Evolutionary conservation across 352 stramenopile species (phyloP).

Genomic region (Globisporangium splendens): DNA sequence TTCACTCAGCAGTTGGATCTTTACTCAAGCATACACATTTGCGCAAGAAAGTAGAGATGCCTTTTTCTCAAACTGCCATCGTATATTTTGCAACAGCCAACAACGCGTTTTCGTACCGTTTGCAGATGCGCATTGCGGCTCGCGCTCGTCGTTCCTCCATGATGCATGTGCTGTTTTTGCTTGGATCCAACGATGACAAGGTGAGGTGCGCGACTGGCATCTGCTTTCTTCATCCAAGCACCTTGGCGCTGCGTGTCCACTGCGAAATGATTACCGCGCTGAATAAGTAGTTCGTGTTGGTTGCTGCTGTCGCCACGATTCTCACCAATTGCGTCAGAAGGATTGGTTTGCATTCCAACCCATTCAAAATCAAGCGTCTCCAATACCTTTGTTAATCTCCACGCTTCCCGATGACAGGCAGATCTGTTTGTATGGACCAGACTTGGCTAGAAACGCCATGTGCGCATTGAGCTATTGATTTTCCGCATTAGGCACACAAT

Average conservation of each 20-base stretch:
- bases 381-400: constrained; percentile 42
- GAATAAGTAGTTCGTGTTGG: not conserved
- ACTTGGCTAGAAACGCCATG: constrained; percentile 45
- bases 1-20: constrained; percentile 63
- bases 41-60: too few relatives aligned
- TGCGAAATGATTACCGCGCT: not conserved
- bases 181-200: not conserved
- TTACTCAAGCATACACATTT: not conserved
- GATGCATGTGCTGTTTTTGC: constrained; percentile 4
- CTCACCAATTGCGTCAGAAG: not conserved
- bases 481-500: not conserved
- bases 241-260: constrained; percentile 1
- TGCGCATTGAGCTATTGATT: constrained; percentile 35
- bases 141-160: constrained; percentile 4
- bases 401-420: constrained; percentile 46
- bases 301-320: constrained; percentile 6
- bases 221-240: not conserved
- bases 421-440: constrained; percentile 30
- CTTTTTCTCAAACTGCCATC: too few relatives aligned
- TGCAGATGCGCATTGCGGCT: constrained; percentile 30
- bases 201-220: constrained; percentile 1
- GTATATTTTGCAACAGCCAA: not conserved
- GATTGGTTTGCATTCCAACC: not conserved
- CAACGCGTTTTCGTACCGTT: constrained; percentile 21
- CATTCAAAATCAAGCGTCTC: not conserved